Conservation (phyloP, 192 early-diverging fungal species). For the Geranomyces variabilis region DNA sequence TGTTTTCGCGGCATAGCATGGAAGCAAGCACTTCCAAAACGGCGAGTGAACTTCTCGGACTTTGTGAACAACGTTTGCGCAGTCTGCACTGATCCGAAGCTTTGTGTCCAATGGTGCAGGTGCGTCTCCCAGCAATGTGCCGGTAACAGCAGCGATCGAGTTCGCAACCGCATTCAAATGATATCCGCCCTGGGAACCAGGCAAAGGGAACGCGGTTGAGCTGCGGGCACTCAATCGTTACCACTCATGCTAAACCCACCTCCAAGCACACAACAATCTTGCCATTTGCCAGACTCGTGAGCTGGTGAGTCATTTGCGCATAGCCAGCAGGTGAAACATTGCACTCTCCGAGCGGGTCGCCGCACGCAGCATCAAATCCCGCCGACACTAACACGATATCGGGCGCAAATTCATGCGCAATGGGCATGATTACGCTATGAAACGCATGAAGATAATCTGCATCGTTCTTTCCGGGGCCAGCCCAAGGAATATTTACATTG, state of each 20-base stretch:
- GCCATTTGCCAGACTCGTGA: slow-evolving; percentile 70
- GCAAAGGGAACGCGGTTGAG: background rate
- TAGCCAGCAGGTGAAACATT: slow-evolving; percentile 78
- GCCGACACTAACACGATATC: slow-evolving; percentile 85
- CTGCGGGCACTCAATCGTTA: background rate
- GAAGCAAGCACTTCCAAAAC: slow-evolving; percentile 35
- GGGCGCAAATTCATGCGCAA: slow-evolving; percentile 80
- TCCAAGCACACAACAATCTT: slow-evolving; percentile 82
- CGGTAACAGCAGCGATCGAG: slow-evolving; percentile 76
- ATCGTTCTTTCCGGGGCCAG: slow-evolving; percentile 70
- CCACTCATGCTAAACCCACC: too few species aligned
- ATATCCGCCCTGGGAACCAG: slow-evolving; percentile 68
- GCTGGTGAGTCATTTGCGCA: slow-evolving; percentile 84
- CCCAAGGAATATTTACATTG: slow-evolving; percentile 92
- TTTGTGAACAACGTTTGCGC: slow-evolving; percentile 26
- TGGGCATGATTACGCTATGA: slow-evolving; percentile 75
- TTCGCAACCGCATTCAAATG: slow-evolving; percentile 74
- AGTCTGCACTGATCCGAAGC: slow-evolving; percentile 1
- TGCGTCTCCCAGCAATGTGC: slow-evolving; percentile 68
- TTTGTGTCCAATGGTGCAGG: background rate
- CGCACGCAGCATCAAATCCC: slow-evolving; percentile 87
- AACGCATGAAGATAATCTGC: slow-evolving; percentile 90
- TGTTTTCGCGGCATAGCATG: background rate
- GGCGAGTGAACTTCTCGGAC: slow-evolving; percentile 16
- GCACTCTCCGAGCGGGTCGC: slow-evolving; percentile 84